Evolutionary conservation across 108 stramenopile species (phyloP), one percentile per base, ranked within the genome.

Genomic region (Cyclotella choctawhatcheeana): DNA sequence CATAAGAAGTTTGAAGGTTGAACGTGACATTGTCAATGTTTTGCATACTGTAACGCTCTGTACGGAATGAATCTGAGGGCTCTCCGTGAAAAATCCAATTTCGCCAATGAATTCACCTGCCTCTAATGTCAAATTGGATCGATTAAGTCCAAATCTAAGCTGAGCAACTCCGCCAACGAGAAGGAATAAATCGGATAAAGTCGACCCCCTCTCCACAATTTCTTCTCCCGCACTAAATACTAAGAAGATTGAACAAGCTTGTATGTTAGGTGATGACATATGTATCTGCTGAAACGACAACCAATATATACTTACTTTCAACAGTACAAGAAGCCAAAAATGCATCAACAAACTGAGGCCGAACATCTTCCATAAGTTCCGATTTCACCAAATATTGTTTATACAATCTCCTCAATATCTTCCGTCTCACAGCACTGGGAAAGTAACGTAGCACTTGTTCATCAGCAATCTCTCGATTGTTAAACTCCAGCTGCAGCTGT

Each of bases 261-360:
- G 37, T 40, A 40, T 40, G 37, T 10, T 6, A 40, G 6, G 37
- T 40, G 6, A 10, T 6, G 12, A 12, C 37, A 40, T 40, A n/a
- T n/a, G n/a, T 40, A 40, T 12, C 37, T 10, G 37, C 37, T 40
- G 37, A 40, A 12, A 40, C 37, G 12, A 40, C 37, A 40, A 40
- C 37, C 6, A 40, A 40, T 40, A 40, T 10, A 40, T 40, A 40
- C 37, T 40, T 40, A 26, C 82, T 85, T 45, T 85, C 85, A 13
- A 85, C 85, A 12, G 55, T 80, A 54, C 85, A 83, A 22, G 79
- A 71, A 14, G 74, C 30, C 20, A 85, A 74, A 56, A 85, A 85
- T 0, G 85, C 82, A 77, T 85, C 85, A 7, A 85, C 74, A 81
- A 85, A 85, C 44, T 85, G 85, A 2, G 58, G 82, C 53, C 82